A percentile compares a stretch with the other conserved stretches of the same genome.
phyloP scores from a whole-genome alignment of 768 basidiomycete species.

The Kwoniella pini region DNA sequence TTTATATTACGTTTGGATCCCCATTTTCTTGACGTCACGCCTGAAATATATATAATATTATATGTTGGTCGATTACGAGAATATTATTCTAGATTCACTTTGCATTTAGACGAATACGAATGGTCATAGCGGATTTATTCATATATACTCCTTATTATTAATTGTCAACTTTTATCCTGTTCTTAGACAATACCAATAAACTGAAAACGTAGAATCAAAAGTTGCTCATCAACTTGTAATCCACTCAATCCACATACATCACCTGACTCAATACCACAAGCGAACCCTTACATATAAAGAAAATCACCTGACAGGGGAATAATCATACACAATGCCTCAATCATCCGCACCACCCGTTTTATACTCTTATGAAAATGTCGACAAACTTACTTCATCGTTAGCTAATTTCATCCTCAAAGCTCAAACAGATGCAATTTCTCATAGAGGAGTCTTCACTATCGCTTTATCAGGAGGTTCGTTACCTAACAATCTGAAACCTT shows the following conservation, averaged over 20 bases:
- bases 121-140: constrained; percentile 11
- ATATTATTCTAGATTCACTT: no score
- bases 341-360: constrained; percentile 66
- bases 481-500: constrained; percentile 70
- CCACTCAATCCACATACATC: not conserved
- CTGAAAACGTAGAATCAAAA: no score
- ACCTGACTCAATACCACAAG: not conserved
- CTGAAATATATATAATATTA: not conserved
- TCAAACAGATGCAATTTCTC: constrained; percentile 84
- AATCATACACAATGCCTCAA: constrained; percentile 38
- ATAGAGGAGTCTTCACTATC: constrained; percentile 85
- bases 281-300: not conserved
- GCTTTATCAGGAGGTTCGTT: constrained; percentile 93
- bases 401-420: constrained; percentile 80
- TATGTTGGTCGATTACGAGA: not conserved
- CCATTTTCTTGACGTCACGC: constrained; percentile 18
- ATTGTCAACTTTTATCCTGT: no score
- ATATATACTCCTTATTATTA: not conserved
- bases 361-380: constrained; percentile 65
- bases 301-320: not conserved
- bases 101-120: not conserved
- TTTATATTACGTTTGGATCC: not conserved
- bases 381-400: constrained; percentile 66
- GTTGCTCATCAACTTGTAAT: no score
- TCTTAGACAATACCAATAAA: no score